Conservation (phyloP, 345 rosid species). For the Punica granatum region DNA sequence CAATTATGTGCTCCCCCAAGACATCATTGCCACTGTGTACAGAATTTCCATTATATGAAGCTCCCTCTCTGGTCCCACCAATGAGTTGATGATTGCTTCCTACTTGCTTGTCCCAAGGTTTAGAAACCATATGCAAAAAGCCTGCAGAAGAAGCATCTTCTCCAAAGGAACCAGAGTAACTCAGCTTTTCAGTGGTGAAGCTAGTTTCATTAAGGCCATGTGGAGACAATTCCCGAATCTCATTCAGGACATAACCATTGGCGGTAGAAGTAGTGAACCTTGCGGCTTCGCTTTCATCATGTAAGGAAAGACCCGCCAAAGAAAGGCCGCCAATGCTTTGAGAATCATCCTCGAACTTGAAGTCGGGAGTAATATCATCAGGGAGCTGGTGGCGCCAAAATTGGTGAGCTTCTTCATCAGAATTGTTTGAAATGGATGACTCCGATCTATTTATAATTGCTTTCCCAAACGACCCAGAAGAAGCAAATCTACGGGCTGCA, state of each 20-base stretch:
- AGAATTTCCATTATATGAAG: slow-evolving; percentile 46
- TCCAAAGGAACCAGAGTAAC: slow-evolving; percentile 44
- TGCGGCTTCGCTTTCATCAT: slow-evolving; percentile 39
- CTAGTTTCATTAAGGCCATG: slow-evolving; percentile 44
- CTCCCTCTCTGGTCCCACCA: slow-evolving; percentile 47
- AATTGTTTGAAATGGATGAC: slow-evolving; percentile 63
- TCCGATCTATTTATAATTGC: slow-evolving; percentile 65
- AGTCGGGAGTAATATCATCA: slow-evolving; percentile 93
- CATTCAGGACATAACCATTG: slow-evolving; percentile 40
- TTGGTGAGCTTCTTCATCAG: slow-evolving; percentile 91
- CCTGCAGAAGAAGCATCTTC: slow-evolving; percentile 47
- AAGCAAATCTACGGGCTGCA: slow-evolving; percentile 33
- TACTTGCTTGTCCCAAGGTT: slow-evolving; percentile 79
- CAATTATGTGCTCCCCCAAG: slow-evolving; percentile 36
- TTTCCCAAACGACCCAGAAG: slow-evolving; percentile 53
- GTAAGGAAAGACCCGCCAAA: slow-evolving; percentile 66
- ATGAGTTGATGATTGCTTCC: slow-evolving; percentile 46
- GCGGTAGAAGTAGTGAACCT: slow-evolving; percentile 47
- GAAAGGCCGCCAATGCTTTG: slow-evolving; percentile 58
- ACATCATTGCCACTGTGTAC: slow-evolving; percentile 45
- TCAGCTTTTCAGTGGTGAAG: slow-evolving; percentile 45
- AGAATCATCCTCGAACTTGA: slow-evolving; percentile 74
- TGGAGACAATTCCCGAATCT: slow-evolving; percentile 44
- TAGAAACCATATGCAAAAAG: slow-evolving; percentile 39
- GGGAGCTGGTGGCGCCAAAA: slow-evolving; percentile 95